phyloP scores from a whole-genome alignment of 768 basidiomycete genomes.

The Mycena epipterygia region DNA sequence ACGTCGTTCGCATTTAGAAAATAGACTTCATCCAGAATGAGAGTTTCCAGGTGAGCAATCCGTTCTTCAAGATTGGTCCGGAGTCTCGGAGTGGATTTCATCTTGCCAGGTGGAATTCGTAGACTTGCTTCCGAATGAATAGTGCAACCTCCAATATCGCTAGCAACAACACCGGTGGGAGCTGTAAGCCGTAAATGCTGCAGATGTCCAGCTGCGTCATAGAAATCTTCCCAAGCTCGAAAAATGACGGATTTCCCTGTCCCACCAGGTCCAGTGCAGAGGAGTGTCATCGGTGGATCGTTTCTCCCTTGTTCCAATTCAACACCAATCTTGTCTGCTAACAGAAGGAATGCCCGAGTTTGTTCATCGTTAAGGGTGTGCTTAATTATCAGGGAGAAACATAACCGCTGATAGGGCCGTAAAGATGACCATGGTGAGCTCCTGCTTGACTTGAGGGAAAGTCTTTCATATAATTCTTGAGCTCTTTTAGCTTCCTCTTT shows the following conservation, averaged over 20 bases:
- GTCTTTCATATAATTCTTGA: background rate
- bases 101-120: slow-evolving; percentile 15
- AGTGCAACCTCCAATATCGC: slow-evolving; percentile 38
- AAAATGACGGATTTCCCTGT: slow-evolving; percentile 42
- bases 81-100: slow-evolving; percentile 14
- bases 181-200: slow-evolving; percentile 32
- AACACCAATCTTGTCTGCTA: slow-evolving; percentile 11
- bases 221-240: slow-evolving; percentile 36
- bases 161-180: slow-evolving; percentile 40
- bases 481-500: slow-evolving; percentile 18
- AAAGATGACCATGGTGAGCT: slow-evolving; percentile 13
- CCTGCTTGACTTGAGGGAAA: background rate
- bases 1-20: slow-evolving; percentile 19
- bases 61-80: slow-evolving; percentile 3
- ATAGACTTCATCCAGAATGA: slow-evolving; percentile 22
- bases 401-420: slow-evolving; percentile 16
- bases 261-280: slow-evolving; percentile 40
- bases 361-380: slow-evolving; percentile 23
- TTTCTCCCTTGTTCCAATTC: slow-evolving; percentile 1
- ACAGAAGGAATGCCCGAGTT: slow-evolving; percentile 5
- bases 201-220: background rate
- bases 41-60: background rate
- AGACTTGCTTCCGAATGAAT: slow-evolving; percentile 36
- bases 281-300: background rate
- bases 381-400: background rate